Evolutionary conservation across 768 basidiomycete species (phyloP).

Genomic region (Boletus rubropictus): DNA sequence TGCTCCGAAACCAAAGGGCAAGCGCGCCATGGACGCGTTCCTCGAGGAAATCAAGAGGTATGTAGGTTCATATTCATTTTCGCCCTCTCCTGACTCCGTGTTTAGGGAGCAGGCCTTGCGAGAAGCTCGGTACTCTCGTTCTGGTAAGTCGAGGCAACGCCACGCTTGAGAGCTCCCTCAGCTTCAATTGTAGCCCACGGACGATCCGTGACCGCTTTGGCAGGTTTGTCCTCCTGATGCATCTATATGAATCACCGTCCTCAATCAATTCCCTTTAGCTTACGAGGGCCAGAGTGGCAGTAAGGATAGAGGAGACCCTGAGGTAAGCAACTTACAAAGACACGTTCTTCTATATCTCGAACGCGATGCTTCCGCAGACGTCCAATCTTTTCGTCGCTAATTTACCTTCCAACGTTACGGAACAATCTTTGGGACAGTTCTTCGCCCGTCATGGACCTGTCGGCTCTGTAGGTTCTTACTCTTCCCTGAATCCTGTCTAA

Average conservation of each 20-base stretch:
- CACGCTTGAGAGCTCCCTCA: neutral
- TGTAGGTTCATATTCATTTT: slow-evolving; percentile 7
- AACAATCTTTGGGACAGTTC: slow-evolving; percentile 78
- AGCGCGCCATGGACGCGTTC: slow-evolving; percentile 93
- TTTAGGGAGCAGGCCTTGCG: slow-evolving; percentile 88
- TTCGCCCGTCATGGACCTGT: slow-evolving; percentile 93
- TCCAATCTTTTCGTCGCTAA: slow-evolving; percentile 97
- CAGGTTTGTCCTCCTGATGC: slow-evolving; percentile 46
- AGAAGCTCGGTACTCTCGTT: slow-evolving; percentile 75
- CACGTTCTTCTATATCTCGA: neutral
- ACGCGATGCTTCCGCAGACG: slow-evolving; percentile 45
- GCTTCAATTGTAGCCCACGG: slow-evolving; percentile 41
- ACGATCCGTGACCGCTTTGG: slow-evolving; percentile 85
- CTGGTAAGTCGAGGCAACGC: slow-evolving; percentile 38
- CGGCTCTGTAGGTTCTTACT: slow-evolving; percentile 58
- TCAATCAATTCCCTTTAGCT: slow-evolving; percentile 36
- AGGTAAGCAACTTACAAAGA: slow-evolving; percentile 41
- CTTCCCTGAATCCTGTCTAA: neutral
- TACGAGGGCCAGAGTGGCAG: slow-evolving; percentile 90
- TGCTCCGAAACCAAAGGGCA: slow-evolving; percentile 78
- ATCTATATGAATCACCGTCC: neutral
- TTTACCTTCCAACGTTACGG: slow-evolving; percentile 80
- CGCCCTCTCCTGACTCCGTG: slow-evolving; percentile 1
- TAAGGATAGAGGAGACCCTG: slow-evolving; percentile 82
- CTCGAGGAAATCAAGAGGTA: slow-evolving; percentile 94